Base-by-base conservation (phyloP, 2,329 filamentous ascomycete genomes). In the Xylaria sp. region DNA sequence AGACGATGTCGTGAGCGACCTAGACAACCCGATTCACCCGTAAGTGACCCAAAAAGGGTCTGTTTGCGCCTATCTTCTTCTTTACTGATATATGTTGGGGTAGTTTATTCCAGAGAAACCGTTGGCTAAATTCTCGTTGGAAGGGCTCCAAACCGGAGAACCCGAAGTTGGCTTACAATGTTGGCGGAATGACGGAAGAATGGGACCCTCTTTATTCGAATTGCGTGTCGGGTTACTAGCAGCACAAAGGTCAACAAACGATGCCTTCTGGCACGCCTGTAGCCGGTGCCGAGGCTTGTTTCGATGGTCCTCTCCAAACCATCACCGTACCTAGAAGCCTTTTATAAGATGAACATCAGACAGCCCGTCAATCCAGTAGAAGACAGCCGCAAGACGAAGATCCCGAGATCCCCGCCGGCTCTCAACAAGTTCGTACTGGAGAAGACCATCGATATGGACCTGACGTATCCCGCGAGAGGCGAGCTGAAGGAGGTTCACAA, bases 341-440 rank as follows among this genome's bases (percentile, higher is more conserved):
- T 78, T 1, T 63, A 66, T 12, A 74, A 79, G 34, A 55, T 78
- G 68, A 72, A 58, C 20, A 78, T 74, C 3, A 68, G 76, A 57
- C 65, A 69, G 32, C 54, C 52, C 3, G 39, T 76, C 25, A 10
- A 63, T 3, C 3, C 9, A 0, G 0, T 52, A 0, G 5, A n/a
- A 12, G 72, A 74, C 37, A 13, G 44, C 0, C 66, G 74, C 5
- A 15, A 3, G 9, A 59, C 1, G 51, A 6, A 1, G 4, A 10
- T 3, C 28, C 28, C 28, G 28, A 28, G 28, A 28, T 28, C 5
- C 18, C 68, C 69, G 23, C 56, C 70, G 0, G 18, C 9, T 7
- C 51, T 76, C 1, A 32, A 52, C 6, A 69, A 59, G 32, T 74
- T 69, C 15, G 64, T 70, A 13, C 20, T 39, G 2, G 28, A 63